phyloP scores from a whole-genome alignment of 495 filamentous ascomycete species.

The Xylaria venustula region DNA sequence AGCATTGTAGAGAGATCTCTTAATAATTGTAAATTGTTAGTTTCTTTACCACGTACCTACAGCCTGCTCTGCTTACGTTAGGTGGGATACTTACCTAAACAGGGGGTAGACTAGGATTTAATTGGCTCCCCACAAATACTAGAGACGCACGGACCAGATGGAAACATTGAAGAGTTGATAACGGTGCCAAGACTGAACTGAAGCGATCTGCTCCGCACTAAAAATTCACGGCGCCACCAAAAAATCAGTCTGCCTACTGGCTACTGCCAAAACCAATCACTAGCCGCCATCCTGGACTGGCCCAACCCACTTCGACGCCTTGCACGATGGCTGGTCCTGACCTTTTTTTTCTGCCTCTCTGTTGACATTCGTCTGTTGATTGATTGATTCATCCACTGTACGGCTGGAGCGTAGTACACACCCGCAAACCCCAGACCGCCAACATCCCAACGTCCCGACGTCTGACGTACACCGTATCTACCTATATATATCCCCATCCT shows the following conservation, averaged over 20 bases:
- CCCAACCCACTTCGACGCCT: not conserved
- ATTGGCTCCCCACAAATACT: too few species aligned
- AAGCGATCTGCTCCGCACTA: constrained; percentile 29
- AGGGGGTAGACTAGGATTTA: too few species aligned
- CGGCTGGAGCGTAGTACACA: too few species aligned
- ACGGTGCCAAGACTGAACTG: constrained; percentile 32
- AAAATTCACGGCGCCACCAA: constrained; percentile 24
- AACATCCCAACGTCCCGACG: too few species aligned
- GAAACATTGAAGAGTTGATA: constrained; percentile 2
- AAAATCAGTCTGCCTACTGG: constrained; percentile 10
- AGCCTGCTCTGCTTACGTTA: too few species aligned
- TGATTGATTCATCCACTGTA: not conserved
- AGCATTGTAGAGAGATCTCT: too few species aligned
- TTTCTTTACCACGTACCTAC: too few species aligned
- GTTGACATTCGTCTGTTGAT: not conserved
- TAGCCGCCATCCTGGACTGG: not conserved
- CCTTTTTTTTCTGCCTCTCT: constrained; percentile 11
- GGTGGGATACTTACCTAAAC: too few species aligned
- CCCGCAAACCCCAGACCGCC: too few species aligned
- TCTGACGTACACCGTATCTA: not conserved
- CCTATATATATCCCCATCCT: not conserved
- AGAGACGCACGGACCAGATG: not conserved
- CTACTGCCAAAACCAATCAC: constrained; percentile 21
- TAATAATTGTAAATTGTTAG: too few species aligned
- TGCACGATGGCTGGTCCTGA: not conserved